Conservation (phyloP, 495 filamentous ascomycete species). For the Eremomyces bilateralis region DNA sequence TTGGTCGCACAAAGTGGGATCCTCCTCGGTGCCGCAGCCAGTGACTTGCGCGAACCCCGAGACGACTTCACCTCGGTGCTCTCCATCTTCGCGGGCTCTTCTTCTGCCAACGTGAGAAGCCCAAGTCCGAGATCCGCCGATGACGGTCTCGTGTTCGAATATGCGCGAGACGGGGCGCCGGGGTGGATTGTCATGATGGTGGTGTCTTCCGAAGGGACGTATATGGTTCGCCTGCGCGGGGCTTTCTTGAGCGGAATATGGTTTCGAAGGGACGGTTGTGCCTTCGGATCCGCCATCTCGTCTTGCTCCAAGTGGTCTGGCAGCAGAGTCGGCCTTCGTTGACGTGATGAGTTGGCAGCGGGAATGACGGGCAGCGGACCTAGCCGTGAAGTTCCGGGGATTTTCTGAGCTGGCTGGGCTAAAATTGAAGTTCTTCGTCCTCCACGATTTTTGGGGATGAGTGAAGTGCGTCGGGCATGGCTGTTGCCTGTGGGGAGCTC, state of each 20-base stretch:
- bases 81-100: slow-evolving; percentile 9
- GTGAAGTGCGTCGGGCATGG: neutral
- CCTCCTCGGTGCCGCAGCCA: slow-evolving; percentile 18
- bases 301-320: neutral
- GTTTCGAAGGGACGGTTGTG: slow-evolving; percentile 1
- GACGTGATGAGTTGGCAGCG: neutral
- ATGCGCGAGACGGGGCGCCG: slow-evolving; percentile 12
- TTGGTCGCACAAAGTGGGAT: slow-evolving; percentile 13
- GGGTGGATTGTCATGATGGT: slow-evolving; percentile 23
- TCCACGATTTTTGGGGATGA: neutral
- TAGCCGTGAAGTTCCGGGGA: neutral
- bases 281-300: slow-evolving; percentile 4
- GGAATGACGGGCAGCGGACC: neutral
- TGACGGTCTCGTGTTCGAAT: neutral
- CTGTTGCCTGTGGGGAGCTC: neutral
- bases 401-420: slow-evolving; percentile 7
- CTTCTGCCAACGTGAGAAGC: slow-evolving; percentile 14
- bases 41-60: slow-evolving; percentile 12
- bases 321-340: neutral
- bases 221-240: slow-evolving; percentile 21
- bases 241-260: slow-evolving; percentile 11
- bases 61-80: slow-evolving; percentile 2
- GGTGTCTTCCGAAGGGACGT: slow-evolving; percentile 22
- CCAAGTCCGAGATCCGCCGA: slow-evolving; percentile 12
- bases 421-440: slow-evolving; percentile 1